phyloP scores from a whole-genome alignment of 352 stramenopile genomes.

The Pythium myriotylum region DNA sequence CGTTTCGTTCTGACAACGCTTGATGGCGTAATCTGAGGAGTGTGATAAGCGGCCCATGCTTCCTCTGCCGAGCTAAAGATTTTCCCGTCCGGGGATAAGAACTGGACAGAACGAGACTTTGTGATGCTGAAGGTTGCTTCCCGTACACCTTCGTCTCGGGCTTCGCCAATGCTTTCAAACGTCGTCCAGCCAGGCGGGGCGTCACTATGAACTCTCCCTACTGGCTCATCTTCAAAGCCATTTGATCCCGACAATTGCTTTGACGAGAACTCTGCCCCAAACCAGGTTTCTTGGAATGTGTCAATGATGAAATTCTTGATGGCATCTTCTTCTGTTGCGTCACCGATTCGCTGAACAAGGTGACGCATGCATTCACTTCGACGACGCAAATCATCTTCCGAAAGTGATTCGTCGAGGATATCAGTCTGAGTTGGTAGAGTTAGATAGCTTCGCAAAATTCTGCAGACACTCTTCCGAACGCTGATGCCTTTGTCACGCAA shows the following conservation, averaged over 20 bases:
- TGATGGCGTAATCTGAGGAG: conserved; percentile 52
- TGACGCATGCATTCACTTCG: conserved; percentile 74
- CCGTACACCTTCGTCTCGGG: neutral
- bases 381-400: conserved; percentile 41
- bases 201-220: conserved; percentile 6
- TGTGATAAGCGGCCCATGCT: conserved; percentile 64
- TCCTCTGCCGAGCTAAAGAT: conserved; percentile 51
- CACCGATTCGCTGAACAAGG: conserved; percentile 76
- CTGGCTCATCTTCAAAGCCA: conserved; percentile 43
- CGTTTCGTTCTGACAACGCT: conserved; percentile 67
- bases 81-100: conserved; percentile 62
- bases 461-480: conserved; percentile 85
- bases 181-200: conserved; percentile 61
- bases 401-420: conserved; percentile 9
- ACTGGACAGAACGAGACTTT: conserved; percentile 27
- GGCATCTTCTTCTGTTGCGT: conserved; percentile 63
- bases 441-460: conserved; percentile 69
- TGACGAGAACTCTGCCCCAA: conserved; percentile 60
- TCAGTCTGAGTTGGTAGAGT: conserved; percentile 19
- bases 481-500: conserved; percentile 84
- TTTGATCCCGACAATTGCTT: conserved; percentile 35
- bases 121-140: neutral
- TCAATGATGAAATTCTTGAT: conserved; percentile 89
- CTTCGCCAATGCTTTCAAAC: conserved; percentile 16
- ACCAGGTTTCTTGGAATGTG: conserved; percentile 88